Evolutionary conservation across 768 basidiomycete genomes (phyloP).

Genomic region (Boletus subcaerulescens): DNA sequence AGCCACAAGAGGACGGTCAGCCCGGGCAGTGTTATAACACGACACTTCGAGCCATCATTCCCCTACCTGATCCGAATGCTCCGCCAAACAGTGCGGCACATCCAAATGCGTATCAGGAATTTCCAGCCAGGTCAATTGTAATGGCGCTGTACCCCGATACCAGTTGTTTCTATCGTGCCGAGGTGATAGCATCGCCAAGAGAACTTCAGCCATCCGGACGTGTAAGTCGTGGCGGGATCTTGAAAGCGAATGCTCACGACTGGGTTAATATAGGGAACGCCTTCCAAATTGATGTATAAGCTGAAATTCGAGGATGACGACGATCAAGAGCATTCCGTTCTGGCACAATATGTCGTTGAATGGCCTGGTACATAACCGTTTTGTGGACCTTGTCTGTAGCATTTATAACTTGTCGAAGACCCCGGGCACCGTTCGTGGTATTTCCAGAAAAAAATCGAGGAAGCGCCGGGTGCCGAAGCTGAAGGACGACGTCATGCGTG

Average conservation of each 20-base stretch:
- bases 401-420: conserved; percentile 1
- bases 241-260: conserved; percentile 6
- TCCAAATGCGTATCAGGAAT: conserved; percentile 68
- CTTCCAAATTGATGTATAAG: conserved; percentile 63
- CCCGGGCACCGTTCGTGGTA: conserved; percentile 9
- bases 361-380: conserved; percentile 49
- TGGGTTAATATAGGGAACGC: conserved; percentile 22
- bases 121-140: conserved; percentile 66
- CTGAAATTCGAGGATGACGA: conserved; percentile 89
- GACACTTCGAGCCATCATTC: conserved; percentile 68
- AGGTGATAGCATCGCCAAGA: conserved; percentile 68
- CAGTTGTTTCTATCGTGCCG: conserved; percentile 86
- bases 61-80: conserved; percentile 72
- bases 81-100: conserved; percentile 57
- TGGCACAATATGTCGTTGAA: conserved; percentile 80
- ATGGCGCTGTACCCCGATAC: conserved; percentile 91
- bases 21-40: conserved; percentile 71
- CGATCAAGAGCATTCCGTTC: conserved; percentile 73
- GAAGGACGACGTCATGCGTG: conserved; percentile 11
- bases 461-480: conserved; percentile 13
- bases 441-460: conserved; percentile 21
- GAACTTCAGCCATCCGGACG: conserved; percentile 38
- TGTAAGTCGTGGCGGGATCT: conserved; percentile 29
- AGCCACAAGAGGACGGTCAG: conserved; percentile 78
- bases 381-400: no score